phyloP scores from a whole-genome alignment of 2,329 filamentous ascomycete genomes.

The Trichoderma sp. region DNA sequence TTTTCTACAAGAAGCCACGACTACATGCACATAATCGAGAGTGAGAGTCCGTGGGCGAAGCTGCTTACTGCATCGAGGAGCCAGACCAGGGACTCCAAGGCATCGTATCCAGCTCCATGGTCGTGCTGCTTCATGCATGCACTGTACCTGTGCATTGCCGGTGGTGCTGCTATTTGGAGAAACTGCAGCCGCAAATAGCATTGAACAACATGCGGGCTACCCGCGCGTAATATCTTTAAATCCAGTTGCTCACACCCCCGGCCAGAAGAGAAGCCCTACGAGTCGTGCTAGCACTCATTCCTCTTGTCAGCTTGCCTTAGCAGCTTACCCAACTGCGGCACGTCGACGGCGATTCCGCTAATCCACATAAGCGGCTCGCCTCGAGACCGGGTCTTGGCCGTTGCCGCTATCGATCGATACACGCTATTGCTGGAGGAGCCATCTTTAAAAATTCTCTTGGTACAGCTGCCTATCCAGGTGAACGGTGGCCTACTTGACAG shows the following conservation, averaged over 20 bases:
- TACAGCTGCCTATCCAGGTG: neutral
- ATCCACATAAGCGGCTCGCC: constrained; percentile 8
- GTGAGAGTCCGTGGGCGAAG: neutral
- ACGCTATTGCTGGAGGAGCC: neutral
- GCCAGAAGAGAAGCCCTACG: neutral
- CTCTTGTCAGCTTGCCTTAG: neutral
- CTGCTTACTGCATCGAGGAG: neutral
- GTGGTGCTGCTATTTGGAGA: neutral
- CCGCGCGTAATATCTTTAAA: constrained; percentile 13
- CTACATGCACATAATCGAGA: neutral
- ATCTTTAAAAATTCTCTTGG: neutral
- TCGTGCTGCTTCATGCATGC: neutral
- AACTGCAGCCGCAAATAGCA: neutral
- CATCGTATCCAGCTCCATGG: neutral
- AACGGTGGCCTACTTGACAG: too few species aligned
- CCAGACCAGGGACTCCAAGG: neutral
- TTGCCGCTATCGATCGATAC: neutral
- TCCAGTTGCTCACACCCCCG: neutral
- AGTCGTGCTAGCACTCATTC: neutral
- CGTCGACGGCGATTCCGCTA: constrained; percentile 1
- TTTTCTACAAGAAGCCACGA: neutral
- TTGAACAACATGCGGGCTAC: neutral
- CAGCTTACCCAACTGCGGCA: neutral
- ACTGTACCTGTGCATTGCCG: neutral
- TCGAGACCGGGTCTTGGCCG: neutral